These are phyloP conservation scores for Rhododendron mucronatum DNA, from an alignment of 148 eudicot genomes.

Conservation along the genomic window DNA sequence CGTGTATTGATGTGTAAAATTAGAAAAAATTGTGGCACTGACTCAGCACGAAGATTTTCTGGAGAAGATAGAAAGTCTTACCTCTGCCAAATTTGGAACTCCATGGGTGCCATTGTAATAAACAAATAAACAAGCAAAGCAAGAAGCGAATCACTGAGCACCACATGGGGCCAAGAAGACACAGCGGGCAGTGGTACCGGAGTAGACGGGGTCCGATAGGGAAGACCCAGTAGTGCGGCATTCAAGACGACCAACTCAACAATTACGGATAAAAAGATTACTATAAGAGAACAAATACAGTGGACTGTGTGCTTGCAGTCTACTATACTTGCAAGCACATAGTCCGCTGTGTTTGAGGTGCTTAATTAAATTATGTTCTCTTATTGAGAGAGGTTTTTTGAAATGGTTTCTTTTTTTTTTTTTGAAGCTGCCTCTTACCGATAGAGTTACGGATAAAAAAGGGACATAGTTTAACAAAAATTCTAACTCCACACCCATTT, in stretches of 20 bases:
- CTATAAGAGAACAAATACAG: no score
- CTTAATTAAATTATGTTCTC: no score
- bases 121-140: not conserved
- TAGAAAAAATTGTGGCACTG: not conserved
- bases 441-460: not conserved
- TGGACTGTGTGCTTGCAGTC: no score
- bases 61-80: not conserved
- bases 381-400: not conserved
- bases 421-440: no score
- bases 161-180: not conserved
- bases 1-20: not conserved
- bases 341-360: no score
- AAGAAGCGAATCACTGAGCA: not conserved
- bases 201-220: not conserved
- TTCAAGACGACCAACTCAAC: accelerated
- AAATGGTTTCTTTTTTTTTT: no score
- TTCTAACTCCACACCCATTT: no score
- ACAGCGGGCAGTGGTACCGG: not conserved
- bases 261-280: no score
- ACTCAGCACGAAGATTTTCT: not conserved
- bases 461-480: no score
- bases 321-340: no score
- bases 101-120: not conserved
- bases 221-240: no score
- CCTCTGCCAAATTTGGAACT: not conserved